These are phyloP conservation scores for Lodderomyces orthopsilosis DNA, from an alignment of 1,139 yeast species.

Conservation along the genomic window DNA sequence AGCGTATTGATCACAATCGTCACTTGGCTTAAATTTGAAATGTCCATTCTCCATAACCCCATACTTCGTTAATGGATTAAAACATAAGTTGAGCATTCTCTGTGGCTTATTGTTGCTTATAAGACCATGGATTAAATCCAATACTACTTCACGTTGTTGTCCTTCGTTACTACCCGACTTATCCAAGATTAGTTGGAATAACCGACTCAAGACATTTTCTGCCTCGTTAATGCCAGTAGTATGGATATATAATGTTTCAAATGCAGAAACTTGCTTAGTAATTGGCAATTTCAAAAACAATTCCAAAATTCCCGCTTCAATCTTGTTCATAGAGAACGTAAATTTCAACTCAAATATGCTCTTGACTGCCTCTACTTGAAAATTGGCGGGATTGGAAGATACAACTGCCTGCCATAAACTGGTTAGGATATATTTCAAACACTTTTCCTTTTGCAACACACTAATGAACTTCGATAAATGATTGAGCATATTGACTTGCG, in stretches of 20 bases:
- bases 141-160: conserved; percentile 43
- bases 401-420: conserved; percentile 48
- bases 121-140: conserved; percentile 56
- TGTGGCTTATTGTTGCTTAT: conserved; percentile 50
- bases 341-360: conserved; percentile 45
- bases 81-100: conserved; percentile 55
- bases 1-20: conserved; percentile 36
- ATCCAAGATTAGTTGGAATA: conserved; percentile 69
- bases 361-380: conserved; percentile 63
- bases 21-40: background rate
- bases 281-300: conserved; percentile 41
- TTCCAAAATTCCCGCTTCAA: conserved; percentile 60
- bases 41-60: conserved; percentile 27
- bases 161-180: conserved; percentile 44
- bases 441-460: conserved; percentile 26
- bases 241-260: conserved; percentile 62
- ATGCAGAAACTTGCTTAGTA: conserved; percentile 42
- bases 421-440: conserved; percentile 36
- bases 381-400: conserved; percentile 43
- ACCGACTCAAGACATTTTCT: conserved; percentile 52
- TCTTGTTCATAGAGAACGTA: conserved; percentile 35
- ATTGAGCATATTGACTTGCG: conserved; percentile 13
- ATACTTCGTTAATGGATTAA: conserved; percentile 47
- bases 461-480: conserved; percentile 27
- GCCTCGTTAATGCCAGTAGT: conserved; percentile 43